These are phyloP conservation scores for Pythium apleroticum DNA, from an alignment of 352 stramenopile genomes.

Conservation along the genomic window DNA sequence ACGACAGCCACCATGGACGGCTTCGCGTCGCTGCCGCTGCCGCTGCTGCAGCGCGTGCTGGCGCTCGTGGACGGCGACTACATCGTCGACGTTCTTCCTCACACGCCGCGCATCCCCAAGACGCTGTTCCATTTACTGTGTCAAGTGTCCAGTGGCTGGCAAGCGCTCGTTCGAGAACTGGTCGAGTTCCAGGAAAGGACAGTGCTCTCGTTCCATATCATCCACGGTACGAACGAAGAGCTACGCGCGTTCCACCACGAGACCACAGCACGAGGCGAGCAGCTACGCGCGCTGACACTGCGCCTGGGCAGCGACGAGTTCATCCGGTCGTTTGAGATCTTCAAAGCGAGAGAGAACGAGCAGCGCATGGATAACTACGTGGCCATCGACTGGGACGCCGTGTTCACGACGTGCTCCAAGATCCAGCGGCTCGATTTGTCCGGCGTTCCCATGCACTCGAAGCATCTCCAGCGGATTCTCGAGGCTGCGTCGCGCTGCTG, in stretches of 20 bases:
- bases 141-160: slow-evolving; percentile 13
- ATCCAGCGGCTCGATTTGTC: slow-evolving; percentile 25
- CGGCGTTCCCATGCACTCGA: slow-evolving; percentile 16
- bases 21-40: slow-evolving; percentile 20
- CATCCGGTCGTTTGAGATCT: slow-evolving; percentile 27
- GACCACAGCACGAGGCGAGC: neutral
- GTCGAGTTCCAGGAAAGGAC: neutral
- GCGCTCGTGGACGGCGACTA: slow-evolving; percentile 21
- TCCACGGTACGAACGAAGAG: slow-evolving; percentile 4
- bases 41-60: slow-evolving; percentile 25
- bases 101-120: slow-evolving; percentile 9
- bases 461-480: slow-evolving; percentile 17
- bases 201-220: slow-evolving; percentile 11
- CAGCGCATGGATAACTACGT: slow-evolving; percentile 20
- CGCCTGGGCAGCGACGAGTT: slow-evolving; percentile 22
- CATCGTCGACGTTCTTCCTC: slow-evolving; percentile 19
- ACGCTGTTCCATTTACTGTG: slow-evolving; percentile 16
- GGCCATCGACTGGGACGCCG: slow-evolving; percentile 21
- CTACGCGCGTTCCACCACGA: neutral
- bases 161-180: slow-evolving; percentile 14
- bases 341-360: slow-evolving; percentile 21
- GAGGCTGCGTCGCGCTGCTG: slow-evolving; percentile 12
- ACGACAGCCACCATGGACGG: slow-evolving; percentile 7
- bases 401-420: slow-evolving; percentile 18
- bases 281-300: slow-evolving; percentile 16